These are phyloP conservation scores for Solanum verrucosum DNA, from an alignment of 257 asterid genomes.

Conservation along the genomic window DNA sequence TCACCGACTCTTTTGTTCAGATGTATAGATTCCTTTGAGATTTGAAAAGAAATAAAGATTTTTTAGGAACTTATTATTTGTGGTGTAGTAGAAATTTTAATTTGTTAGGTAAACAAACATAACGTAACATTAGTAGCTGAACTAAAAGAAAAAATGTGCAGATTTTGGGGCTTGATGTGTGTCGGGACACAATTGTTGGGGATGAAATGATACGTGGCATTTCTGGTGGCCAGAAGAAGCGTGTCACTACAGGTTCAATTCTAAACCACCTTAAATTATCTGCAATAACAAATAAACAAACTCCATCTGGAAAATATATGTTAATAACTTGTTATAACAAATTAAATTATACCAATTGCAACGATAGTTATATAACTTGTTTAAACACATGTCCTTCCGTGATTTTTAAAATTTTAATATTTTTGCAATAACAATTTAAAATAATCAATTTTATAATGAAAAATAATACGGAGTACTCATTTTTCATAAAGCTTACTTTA, in stretches of 20 bases:
- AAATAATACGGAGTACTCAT: not conserved
- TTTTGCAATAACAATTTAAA: not conserved
- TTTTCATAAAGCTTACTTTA: not conserved
- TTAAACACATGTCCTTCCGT: not conserved
- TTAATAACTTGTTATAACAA: not conserved
- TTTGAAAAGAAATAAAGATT: not conserved
- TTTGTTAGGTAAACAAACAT: not conserved
- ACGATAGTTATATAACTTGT: not conserved
- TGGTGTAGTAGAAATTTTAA: not conserved
- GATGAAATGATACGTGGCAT: constrained; percentile 65
- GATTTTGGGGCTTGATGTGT: constrained; percentile 53
- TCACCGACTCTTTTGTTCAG: constrained; percentile 9
- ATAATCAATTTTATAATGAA: not conserved
- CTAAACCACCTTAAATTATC: not conserved
- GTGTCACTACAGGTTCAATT: constrained; percentile 49
- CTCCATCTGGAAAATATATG: not conserved
- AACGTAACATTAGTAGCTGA: not conserved
- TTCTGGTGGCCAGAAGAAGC: constrained; percentile 63
- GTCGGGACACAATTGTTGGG: constrained; percentile 54
- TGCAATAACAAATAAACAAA: not conserved
- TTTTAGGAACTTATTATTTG: not conserved
- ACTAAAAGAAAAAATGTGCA: constrained; percentile 10
- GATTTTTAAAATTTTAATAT: not conserved
- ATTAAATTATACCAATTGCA: not conserved
- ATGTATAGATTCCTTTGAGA: not conserved